These are phyloP conservation scores for Daldinia grandis DNA, from an alignment of 495 filamentous ascomycete species.

Conservation along the genomic window DNA sequence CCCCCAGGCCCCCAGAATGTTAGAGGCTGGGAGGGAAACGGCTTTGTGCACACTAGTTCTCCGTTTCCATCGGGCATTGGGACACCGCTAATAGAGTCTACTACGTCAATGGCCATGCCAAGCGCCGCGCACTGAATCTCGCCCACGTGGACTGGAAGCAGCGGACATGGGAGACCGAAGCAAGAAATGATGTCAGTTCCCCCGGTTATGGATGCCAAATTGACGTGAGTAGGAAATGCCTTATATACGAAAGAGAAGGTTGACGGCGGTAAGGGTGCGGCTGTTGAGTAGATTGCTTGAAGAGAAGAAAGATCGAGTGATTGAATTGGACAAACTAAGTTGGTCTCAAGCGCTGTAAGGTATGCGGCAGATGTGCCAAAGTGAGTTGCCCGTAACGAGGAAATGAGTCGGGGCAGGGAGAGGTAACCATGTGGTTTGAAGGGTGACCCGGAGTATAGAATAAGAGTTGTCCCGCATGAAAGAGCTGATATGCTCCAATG, in stretches of 20 bases:
- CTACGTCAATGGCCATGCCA: constrained; percentile 87
- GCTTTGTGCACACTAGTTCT: constrained; percentile 87
- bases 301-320: constrained; percentile 64
- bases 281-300: constrained; percentile 90
- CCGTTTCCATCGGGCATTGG: constrained; percentile 73
- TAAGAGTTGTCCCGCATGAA: constrained; percentile 78
- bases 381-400: constrained; percentile 73
- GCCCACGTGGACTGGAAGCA: constrained; percentile 84
- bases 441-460: constrained; percentile 90
- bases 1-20: constrained; percentile 82
- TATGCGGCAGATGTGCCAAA: constrained; percentile 95
- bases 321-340: constrained; percentile 68
- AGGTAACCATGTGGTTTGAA: constrained; percentile 66
- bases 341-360: constrained; percentile 88
- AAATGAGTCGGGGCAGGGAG: constrained; percentile 54
- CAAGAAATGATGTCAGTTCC: constrained; percentile 95
- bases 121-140: constrained; percentile 92
- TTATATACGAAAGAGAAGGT: constrained; percentile 90
- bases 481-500: constrained; percentile 90
- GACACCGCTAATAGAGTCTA: constrained; percentile 65
- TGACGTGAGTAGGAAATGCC: constrained; percentile 76
- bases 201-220: constrained; percentile 85
- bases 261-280: constrained; percentile 87
- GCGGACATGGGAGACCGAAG: constrained; percentile 85
- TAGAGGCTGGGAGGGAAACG: constrained; percentile 91